Conservation (phyloP, 176 grass and related monocot species). For the Poa pratensis region DNA sequence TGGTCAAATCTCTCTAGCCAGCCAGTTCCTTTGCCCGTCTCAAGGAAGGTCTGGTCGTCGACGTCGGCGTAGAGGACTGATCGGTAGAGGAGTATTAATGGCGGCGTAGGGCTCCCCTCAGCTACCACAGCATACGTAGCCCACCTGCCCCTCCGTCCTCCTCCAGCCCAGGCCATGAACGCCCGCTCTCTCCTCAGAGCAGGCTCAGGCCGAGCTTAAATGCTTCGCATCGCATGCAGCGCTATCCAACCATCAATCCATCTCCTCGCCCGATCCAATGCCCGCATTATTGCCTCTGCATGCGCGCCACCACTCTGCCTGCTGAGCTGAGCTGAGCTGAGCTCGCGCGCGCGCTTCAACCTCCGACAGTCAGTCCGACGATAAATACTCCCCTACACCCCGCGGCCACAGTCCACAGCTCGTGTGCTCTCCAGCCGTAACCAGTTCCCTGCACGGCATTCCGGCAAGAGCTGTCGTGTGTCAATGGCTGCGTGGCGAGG, state of each 20-base stretch:
- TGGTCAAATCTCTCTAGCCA: constrained; percentile 43
- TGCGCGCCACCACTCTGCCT: constrained; percentile 5
- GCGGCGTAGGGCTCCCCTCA: constrained; percentile 45
- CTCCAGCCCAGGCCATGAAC: neutral
- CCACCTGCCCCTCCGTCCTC: constrained; percentile 32
- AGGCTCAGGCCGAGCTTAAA: constrained; percentile 27
- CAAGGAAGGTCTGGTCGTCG: neutral
- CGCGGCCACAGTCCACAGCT: constrained; percentile 2
- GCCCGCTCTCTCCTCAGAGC: neutral
- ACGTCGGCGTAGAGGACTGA: constrained; percentile 9
- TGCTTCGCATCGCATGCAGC: constrained; percentile 5
- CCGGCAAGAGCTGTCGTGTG: neutral
- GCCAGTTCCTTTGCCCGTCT: neutral
- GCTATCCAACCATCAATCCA: neutral
- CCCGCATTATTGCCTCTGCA: constrained; percentile 41
- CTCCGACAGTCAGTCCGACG: neutral
- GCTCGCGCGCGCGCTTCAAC: neutral
- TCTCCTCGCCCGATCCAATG: constrained; percentile 48
- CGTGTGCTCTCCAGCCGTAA: neutral
- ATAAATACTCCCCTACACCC: neutral
- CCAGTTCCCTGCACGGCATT: too few species aligned
- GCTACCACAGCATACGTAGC: neutral
- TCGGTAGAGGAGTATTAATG: constrained; percentile 49
- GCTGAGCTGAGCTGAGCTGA: neutral
- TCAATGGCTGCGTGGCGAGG: neutral